phyloP scores from a whole-genome alignment of 2,329 filamentous ascomycete genomes.

The Calonectria henricotiae region DNA sequence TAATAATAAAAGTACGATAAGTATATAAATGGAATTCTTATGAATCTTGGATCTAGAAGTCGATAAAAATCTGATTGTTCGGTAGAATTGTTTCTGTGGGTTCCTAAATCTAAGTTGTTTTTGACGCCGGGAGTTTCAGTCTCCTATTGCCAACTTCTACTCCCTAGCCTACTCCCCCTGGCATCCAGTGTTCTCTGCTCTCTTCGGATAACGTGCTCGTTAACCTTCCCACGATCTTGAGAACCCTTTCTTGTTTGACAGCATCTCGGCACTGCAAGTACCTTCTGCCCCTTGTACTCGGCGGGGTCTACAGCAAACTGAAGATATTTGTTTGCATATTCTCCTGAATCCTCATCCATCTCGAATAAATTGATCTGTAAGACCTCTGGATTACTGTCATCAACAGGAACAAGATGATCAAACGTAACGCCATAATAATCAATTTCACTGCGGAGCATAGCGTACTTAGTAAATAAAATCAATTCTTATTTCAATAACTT shows the following conservation, averaged over 20 bases:
- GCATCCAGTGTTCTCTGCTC: neutral
- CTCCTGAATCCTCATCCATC: neutral
- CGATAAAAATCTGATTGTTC: no score
- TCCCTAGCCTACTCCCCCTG: no score
- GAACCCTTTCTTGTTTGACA: neutral
- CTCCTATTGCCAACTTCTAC: no score
- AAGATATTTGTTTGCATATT: neutral
- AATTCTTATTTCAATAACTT: neutral
- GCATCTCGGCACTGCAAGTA: neutral
- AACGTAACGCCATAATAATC: neutral
- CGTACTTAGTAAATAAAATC: neutral
- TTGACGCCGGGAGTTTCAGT: no score
- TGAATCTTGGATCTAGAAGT: no score
- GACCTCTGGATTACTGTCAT: neutral
- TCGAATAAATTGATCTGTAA: neutral
- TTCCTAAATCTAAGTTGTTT: no score
- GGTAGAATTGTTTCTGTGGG: no score
- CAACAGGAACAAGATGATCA: neutral
- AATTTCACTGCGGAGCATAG: neutral
- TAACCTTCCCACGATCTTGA: neutral
- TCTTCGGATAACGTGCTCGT: neutral
- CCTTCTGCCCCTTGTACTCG: neutral
- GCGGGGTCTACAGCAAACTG: neutral
- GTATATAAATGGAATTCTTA: no score
- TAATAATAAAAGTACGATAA: no score